phyloP scores from a whole-genome alignment of 352 stramenopile species.

The Sclerospora graminicola region DNA sequence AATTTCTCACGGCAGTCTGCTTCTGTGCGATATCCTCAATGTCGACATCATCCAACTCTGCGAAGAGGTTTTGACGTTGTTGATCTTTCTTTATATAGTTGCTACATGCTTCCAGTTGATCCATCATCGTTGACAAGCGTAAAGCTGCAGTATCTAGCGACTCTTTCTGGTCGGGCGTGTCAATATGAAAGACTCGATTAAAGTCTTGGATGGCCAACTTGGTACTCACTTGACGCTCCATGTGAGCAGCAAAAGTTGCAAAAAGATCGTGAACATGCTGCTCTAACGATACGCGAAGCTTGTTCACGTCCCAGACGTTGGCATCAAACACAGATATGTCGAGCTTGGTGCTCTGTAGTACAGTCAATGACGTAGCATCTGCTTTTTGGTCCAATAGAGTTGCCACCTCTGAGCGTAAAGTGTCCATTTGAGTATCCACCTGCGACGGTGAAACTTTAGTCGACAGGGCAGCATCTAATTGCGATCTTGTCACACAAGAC shows the following conservation, averaged over 20 bases:
- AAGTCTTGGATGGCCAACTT: slow-evolving; percentile 61
- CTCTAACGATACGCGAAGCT: slow-evolving; percentile 39
- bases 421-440: slow-evolving; percentile 24
- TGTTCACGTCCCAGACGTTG: slow-evolving; percentile 40
- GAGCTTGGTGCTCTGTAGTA: slow-evolving; percentile 40
- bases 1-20: slow-evolving; percentile 29
- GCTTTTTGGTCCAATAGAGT: slow-evolving; percentile 32
- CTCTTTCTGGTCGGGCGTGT: slow-evolving; percentile 34
- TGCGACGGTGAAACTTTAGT: slow-evolving; percentile 43
- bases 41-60: slow-evolving; percentile 34
- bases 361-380: slow-evolving; percentile 17
- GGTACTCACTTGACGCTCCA: slow-evolving; percentile 35
- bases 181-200: slow-evolving; percentile 50
- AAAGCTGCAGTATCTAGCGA: slow-evolving; percentile 36
- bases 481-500: slow-evolving; percentile 44
- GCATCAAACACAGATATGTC: slow-evolving; percentile 56
- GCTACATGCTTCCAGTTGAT: slow-evolving; percentile 34
- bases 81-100: slow-evolving; percentile 36
- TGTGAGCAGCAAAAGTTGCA: slow-evolving; percentile 36
- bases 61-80: slow-evolving; percentile 35
- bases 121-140: slow-evolving; percentile 39
- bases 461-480: slow-evolving; percentile 50
- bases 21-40: slow-evolving; percentile 42
- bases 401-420: slow-evolving; percentile 22
- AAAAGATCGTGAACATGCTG: slow-evolving; percentile 55